Evolutionary conservation across 441 rosid species (phyloP), one percentile per base, ranked within the genome.

Genomic region (Adansonia grandidieri): DNA sequence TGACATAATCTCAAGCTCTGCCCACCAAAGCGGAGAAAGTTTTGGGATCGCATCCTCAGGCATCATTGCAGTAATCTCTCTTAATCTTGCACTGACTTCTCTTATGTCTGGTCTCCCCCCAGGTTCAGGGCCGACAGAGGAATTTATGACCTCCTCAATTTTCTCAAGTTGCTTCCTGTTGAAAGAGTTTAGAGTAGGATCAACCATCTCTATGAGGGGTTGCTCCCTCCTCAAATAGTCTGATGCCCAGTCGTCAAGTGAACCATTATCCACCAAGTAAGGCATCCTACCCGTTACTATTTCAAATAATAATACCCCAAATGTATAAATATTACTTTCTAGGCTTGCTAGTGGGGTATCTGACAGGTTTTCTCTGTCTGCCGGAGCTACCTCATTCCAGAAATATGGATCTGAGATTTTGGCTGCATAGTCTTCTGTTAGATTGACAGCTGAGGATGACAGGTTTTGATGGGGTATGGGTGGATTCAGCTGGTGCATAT

Each of bases 381-480:
- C 74, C 7, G 91, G 82, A 42, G 84, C 78, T 60, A 80, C 79
- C 67, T 86, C 85, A 75, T 85, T 85, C 78, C 88, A 77, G 77
- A 86, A 88, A 79, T 81, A 86, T 73, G 81, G 85, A 70, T 89
- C 91, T 0, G 87, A 89, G 58, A 91, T 79, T 85, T 88, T 89
- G 69, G 90, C 92, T 1, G 95, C 95, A 13, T 87, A 89, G 69
- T 91, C 93, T 64, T 91, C 93, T 1, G 93, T 87, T 68, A 91
- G 90, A 54, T 79, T 83, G 74, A 91, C 75, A 7, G 90, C 73
- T 6, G 91, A 84, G 53, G 93, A 91, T 78, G 77, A 77, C 42
- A 91, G 83, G 82, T 87, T 81, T 82, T 84, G 85, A 76, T 89
- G 92, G 69, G 85, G 78, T 45, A 85, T 17, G 11, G 93, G 86